These are phyloP conservation scores for Arthrinium puccinioides DNA, from an alignment of 2,329 filamentous ascomycete species.

Conservation along the genomic window DNA sequence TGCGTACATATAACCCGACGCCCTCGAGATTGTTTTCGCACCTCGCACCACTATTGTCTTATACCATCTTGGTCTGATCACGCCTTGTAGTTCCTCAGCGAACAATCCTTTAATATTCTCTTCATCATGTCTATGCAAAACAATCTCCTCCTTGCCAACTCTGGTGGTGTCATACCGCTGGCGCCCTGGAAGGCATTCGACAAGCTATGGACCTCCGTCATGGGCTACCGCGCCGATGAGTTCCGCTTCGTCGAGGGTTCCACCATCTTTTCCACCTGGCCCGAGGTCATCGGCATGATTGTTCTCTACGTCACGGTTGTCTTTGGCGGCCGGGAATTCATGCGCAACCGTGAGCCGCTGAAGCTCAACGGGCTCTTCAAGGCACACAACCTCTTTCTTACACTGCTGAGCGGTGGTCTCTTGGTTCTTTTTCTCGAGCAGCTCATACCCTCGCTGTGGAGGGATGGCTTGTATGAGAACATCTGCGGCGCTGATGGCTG, in stretches of 20 bases:
- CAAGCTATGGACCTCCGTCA: constrained; percentile 66
- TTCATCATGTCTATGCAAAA: constrained; percentile 1
- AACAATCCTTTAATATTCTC: not conserved
- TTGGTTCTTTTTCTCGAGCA: constrained; percentile 84
- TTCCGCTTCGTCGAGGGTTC: constrained; percentile 74
- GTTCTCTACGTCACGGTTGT: constrained; percentile 84
- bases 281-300: constrained; percentile 70
- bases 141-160: not conserved
- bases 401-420: constrained; percentile 69
- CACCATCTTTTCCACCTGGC: constrained; percentile 83
- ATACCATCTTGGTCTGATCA: too few species aligned
- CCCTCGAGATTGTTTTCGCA: too few species aligned
- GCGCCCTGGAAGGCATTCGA: constrained; percentile 90
- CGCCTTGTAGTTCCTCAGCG: too few species aligned
- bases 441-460: constrained; percentile 73
- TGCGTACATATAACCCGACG: too few species aligned
- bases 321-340: constrained; percentile 82
- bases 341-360: constrained; percentile 80
- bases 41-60: too few species aligned
- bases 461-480: constrained; percentile 74
- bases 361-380: constrained; percentile 85
- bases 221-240: constrained; percentile 75
- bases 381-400: constrained; percentile 91
- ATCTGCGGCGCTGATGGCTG: constrained; percentile 78
- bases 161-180: constrained; percentile 44